phyloP scores from a whole-genome alignment of 202 grass and related monocot species.

The Digitaria exilis region DNA sequence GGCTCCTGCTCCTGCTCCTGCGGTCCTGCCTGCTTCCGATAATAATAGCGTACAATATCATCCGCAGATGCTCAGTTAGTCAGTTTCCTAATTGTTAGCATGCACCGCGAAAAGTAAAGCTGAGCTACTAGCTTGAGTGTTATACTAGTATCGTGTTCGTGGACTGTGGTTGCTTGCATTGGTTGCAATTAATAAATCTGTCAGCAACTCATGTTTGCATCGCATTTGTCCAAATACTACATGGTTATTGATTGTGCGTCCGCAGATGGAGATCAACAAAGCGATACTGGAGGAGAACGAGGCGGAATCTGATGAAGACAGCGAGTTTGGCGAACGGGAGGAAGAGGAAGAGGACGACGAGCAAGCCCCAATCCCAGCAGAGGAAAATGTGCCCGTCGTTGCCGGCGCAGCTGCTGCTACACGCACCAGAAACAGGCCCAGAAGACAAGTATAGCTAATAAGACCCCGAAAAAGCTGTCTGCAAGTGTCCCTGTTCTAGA shows the following conservation, averaged over 20 bases:
- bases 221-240: neutral
- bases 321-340: neutral
- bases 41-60: too few relatives aligned
- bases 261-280: constrained; percentile 72
- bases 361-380: constrained; percentile 8
- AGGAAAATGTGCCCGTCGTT: constrained; percentile 50
- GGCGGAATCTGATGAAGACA: constrained; percentile 22
- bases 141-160: neutral
- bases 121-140: neutral
- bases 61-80: neutral
- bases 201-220: neutral
- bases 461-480: neutral
- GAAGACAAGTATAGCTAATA: constrained; percentile 46
- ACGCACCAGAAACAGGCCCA: constrained; percentile 66
- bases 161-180: neutral
- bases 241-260: neutral
- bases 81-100: neutral
- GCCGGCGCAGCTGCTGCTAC: neutral
- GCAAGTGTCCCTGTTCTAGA: neutral
- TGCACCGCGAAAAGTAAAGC: neutral
- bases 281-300: constrained; percentile 88
- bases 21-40: neutral
- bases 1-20: too few relatives aligned
- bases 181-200: neutral
- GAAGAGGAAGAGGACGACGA: neutral